Conservation (phyloP, 805 yeast species). For the Saturnispora silvae region DNA sequence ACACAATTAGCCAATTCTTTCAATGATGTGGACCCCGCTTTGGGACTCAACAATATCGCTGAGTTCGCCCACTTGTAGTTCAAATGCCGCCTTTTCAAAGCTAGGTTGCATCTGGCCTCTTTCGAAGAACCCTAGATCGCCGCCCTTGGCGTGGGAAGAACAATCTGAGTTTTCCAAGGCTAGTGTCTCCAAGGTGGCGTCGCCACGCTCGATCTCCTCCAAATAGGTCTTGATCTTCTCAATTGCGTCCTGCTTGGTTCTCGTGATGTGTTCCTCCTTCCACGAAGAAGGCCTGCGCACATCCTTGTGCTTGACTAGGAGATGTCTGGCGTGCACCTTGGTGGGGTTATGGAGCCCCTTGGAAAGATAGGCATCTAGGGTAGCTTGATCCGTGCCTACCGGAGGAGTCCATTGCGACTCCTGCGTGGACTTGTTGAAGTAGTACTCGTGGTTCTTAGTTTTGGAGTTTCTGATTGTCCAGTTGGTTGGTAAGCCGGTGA, state of each 20-base stretch:
- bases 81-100: constrained; percentile 83
- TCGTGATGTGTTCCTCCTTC: constrained; percentile 64
- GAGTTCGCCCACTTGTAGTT: constrained; percentile 69
- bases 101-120: constrained; percentile 92
- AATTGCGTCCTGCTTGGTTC: constrained; percentile 76
- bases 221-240: constrained; percentile 49
- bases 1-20: constrained; percentile 55
- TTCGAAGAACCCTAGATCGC: constrained; percentile 85
- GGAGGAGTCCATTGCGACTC: constrained; percentile 92
- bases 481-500: constrained; percentile 72
- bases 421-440: constrained; percentile 54
- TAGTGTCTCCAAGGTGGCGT: constrained; percentile 52
- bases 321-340: constrained; percentile 70
- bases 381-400: constrained; percentile 57
- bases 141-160: constrained; percentile 74
- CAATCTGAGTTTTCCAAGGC: constrained; percentile 86
- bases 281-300: constrained; percentile 89
- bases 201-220: constrained; percentile 52
- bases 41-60: constrained; percentile 80
- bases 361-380: constrained; percentile 47
- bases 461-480: constrained; percentile 78
- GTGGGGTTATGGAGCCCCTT: constrained; percentile 39
- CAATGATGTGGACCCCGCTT: constrained; percentile 83
- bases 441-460: constrained; percentile 80
- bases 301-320: constrained; percentile 71